Conservation (phyloP, 176 grass and related monocot genomes). For the Tillandsia fasciculata region DNA sequence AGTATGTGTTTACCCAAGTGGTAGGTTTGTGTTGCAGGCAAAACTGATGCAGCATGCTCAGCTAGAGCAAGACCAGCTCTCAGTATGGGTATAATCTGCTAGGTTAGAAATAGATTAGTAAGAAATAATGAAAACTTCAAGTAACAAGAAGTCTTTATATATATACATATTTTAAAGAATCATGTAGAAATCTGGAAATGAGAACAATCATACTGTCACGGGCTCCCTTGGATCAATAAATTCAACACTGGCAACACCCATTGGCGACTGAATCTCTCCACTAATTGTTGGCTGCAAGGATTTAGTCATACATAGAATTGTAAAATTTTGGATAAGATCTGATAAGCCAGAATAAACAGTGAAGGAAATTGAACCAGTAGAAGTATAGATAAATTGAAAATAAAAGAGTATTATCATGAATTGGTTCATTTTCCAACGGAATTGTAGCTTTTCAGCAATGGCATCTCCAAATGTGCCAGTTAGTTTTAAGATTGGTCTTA, state of each 20-base stretch:
- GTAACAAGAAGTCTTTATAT: background rate
- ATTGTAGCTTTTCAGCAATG: too few relatives aligned
- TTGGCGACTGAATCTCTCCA: slow-evolving; percentile 72
- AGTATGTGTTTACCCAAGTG: slow-evolving; percentile 57
- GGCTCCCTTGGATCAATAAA: slow-evolving; percentile 96
- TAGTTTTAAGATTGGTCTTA: background rate
- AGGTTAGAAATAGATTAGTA: background rate
- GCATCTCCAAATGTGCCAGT: too few relatives aligned
- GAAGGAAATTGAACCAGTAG: too few relatives aligned
- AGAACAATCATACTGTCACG: slow-evolving; percentile 52
- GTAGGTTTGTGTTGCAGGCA: slow-evolving; percentile 85
- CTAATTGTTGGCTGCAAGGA: slow-evolving; percentile 85
- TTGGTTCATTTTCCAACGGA: too few relatives aligned
- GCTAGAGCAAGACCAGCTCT: slow-evolving; percentile 94
- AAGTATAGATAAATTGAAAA: too few relatives aligned
- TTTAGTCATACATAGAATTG: slow-evolving; percentile 17
- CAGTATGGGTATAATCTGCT: slow-evolving; percentile 91
- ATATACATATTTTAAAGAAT: background rate
- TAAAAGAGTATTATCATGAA: too few relatives aligned
- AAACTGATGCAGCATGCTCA: slow-evolving; percentile 63
- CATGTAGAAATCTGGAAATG: background rate
- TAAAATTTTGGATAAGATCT: too few relatives aligned
- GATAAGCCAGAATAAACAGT: too few relatives aligned
- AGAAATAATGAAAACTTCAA: background rate
- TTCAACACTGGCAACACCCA: slow-evolving; percentile 81